Conservation (phyloP, 805 yeast genomes). For the Spencermartinsiella europaea region DNA sequence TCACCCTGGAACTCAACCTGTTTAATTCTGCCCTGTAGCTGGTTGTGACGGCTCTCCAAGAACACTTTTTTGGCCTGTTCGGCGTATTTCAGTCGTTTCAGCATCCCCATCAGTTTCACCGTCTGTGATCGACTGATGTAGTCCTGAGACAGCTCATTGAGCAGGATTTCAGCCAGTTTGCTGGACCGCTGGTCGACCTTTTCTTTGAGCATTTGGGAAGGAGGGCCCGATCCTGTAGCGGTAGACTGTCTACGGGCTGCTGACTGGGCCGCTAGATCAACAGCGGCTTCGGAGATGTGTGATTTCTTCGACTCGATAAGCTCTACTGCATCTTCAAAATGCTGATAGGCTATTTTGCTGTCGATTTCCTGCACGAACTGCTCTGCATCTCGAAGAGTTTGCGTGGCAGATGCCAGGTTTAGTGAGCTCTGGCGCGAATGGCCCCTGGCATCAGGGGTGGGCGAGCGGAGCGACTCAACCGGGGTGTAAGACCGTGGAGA, state of each 20-base stretch:
- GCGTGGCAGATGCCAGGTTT: background rate
- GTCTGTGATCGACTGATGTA: slow-evolving; percentile 26
- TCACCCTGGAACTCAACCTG: slow-evolving; percentile 54
- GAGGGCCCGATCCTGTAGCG: background rate
- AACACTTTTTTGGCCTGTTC: slow-evolving; percentile 47
- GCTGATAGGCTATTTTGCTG: slow-evolving; percentile 56
- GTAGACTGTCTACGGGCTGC: background rate
- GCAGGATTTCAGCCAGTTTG: slow-evolving; percentile 30
- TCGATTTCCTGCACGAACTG: slow-evolving; percentile 66
- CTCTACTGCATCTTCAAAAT: slow-evolving; percentile 43
- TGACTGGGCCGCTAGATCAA: background rate
- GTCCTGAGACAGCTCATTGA: slow-evolving; percentile 32
- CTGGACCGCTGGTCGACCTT: slow-evolving; percentile 25
- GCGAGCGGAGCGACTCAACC: background rate
- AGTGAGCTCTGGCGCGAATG: slow-evolving; percentile 3
- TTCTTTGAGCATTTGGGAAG: slow-evolving; percentile 5
- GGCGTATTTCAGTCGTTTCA: slow-evolving; percentile 39
- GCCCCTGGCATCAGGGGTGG: background rate
- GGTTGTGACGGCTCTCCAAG: slow-evolving; percentile 43
- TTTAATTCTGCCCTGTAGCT: slow-evolving; percentile 44
- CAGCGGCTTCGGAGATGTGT: background rate
- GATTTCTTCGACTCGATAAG: slow-evolving; percentile 11
- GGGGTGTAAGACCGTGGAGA: background rate
- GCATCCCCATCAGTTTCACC: slow-evolving; percentile 28
- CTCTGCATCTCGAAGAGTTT: slow-evolving; percentile 49